These are phyloP conservation scores for Stylosanthes scabra DNA, from an alignment of 331 rosid species.

Conservation along the genomic window DNA sequence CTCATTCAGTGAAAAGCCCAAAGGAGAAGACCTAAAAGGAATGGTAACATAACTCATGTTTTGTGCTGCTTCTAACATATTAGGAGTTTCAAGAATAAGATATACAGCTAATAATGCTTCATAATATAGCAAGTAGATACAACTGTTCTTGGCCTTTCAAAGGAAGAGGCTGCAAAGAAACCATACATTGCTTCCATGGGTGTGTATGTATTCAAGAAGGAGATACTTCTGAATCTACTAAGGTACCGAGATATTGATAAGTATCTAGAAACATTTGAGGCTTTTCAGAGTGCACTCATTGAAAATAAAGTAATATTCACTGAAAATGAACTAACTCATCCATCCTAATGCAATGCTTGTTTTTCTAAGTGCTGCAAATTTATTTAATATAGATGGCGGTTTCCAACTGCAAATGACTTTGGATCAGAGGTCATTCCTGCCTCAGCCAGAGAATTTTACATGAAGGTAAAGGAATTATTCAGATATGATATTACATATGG, in stretches of 20 bases:
- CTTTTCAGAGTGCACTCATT: slow-evolving; percentile 5
- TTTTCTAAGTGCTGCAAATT: slow-evolving; percentile 39
- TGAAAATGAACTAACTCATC: slow-evolving; percentile 22
- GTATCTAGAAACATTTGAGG: slow-evolving; percentile 2
- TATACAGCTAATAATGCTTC: slow-evolving; percentile 36
- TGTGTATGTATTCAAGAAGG: slow-evolving; percentile 95
- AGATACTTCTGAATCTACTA: slow-evolving; percentile 89
- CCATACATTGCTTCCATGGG: slow-evolving; percentile 99
- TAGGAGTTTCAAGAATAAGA: slow-evolving; percentile 27
- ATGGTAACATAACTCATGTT: slow-evolving; percentile 48
- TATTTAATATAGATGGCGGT: slow-evolving; percentile 55
- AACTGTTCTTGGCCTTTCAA: slow-evolving; percentile 77
- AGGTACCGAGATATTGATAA: slow-evolving; percentile 55
- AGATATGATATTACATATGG: background rate
- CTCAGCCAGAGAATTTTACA: slow-evolving; percentile 83
- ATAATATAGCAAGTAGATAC: slow-evolving; percentile 55
- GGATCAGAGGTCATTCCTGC: slow-evolving; percentile 99
- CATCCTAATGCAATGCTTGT: slow-evolving; percentile 31
- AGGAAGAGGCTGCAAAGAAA: slow-evolving; percentile 81
- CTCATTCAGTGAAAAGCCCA: slow-evolving; percentile 94
- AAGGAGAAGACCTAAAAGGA: slow-evolving; percentile 71
- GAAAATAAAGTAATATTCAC: slow-evolving; percentile 32
- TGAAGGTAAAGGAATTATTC: slow-evolving; percentile 61
- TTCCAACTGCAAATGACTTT: slow-evolving; percentile 96
- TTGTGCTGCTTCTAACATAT: slow-evolving; percentile 5